Base-by-base conservation (phyloP, 2,329 filamentous ascomycete genomes). In the Scytalidium lignicola region DNA sequence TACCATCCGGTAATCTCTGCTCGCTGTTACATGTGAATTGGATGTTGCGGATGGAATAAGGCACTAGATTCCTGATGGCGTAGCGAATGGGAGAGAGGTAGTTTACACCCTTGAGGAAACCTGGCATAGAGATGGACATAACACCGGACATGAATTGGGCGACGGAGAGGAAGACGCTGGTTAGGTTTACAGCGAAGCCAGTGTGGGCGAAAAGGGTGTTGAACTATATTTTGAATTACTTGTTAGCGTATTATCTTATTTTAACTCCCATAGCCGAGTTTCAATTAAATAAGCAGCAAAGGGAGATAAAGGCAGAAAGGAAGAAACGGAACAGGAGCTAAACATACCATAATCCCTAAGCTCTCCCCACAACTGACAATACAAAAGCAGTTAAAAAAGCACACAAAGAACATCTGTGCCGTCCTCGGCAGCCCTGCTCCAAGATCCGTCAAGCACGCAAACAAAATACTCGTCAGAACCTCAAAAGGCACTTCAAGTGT, bases 291-390 rank as follows among this genome's bases (percentile, higher is more conserved):
- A n/a, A n/a, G n/a, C n/a, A n/a, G n/a, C n/a, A n/a, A 26, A 23
- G 17, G 19, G 13, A 20, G 13, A 3, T 17, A 17, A 19, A 37
- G 13, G 2, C 22, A 15, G 12, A n/a, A 32, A 19, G 19, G 17
- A 29, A 19, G 22, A 23, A 44, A 48, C 8, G 37, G 43, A 12
- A 19, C 6, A 26, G 13, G 18, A 41, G 4, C 28, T 40, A n/a
- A 32, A 44, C 50, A 43, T 47, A 64, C 62, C 59, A 89, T 82
- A 61, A 91, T 90, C 1, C 87, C 86, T 1, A 90, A 61, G 47
- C 81, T 86, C 70, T 90, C 87, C 21, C 87, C 87, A 59, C 85
- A 89, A 47, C 74, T 84, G 15, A 88, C 83, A 48, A 90, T 79
- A 55, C 82, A 85, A 60, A 90, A 89, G 54, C 81, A 82, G 56